Conservation (phyloP, 352 stramenopile species). For the Pythium aphanidermatum region DNA sequence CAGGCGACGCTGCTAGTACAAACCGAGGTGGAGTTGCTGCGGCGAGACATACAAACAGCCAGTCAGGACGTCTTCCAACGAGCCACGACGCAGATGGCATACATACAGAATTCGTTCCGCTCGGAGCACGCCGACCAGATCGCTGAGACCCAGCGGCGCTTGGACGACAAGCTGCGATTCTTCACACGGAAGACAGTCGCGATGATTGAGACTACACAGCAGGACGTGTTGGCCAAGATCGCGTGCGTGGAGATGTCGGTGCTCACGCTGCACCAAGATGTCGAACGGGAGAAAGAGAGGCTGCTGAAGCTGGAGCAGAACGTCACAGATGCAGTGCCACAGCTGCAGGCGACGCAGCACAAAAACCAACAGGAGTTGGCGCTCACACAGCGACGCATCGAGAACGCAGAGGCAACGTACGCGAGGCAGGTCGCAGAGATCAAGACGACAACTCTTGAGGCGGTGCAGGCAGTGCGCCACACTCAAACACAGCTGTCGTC, state of each 20-base stretch:
- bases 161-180: slow-evolving; percentile 31
- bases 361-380: slow-evolving; percentile 17
- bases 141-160: slow-evolving; percentile 18
- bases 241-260: slow-evolving; percentile 14
- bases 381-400: slow-evolving; percentile 19
- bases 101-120: slow-evolving; percentile 24
- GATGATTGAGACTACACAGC: slow-evolving; percentile 19
- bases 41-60: slow-evolving; percentile 20
- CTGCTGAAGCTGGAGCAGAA: slow-evolving; percentile 23
- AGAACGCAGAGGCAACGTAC: slow-evolving; percentile 20
- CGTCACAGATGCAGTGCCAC: slow-evolving; percentile 1
- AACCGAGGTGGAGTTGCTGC: slow-evolving; percentile 32
- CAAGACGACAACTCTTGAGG: slow-evolving; percentile 12
- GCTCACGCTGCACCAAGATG: slow-evolving; percentile 23
- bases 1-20: slow-evolving; percentile 19
- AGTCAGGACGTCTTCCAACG: slow-evolving; percentile 24
- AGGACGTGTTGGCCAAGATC: slow-evolving; percentile 16
- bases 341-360: slow-evolving; percentile 3
- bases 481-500: slow-evolving; percentile 27
- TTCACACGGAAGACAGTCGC: slow-evolving; percentile 23
- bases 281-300: slow-evolving; percentile 13
- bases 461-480: slow-evolving; percentile 21
- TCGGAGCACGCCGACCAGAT: slow-evolving; percentile 22
- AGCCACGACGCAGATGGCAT: slow-evolving; percentile 25
- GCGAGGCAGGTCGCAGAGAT: slow-evolving; percentile 22